These are phyloP conservation scores for Plasmodium gaboni DNA, from an alignment of 169 alveolate species.

Conservation along the genomic window DNA sequence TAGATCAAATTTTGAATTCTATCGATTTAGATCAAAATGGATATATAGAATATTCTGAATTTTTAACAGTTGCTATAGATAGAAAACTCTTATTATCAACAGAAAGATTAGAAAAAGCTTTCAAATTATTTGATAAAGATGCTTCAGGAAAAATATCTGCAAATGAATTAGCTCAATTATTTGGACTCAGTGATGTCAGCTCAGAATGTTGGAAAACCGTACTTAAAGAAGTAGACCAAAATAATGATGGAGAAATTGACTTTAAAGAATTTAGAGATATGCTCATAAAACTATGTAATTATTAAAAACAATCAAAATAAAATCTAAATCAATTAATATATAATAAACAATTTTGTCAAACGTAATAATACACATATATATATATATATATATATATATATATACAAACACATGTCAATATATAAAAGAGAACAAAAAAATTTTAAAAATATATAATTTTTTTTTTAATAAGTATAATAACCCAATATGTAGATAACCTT, in stretches of 20 bases:
- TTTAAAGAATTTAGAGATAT: constrained; percentile 94
- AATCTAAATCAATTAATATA: no score
- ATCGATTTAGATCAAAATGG: constrained; percentile 93
- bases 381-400: no score
- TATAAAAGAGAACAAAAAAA: no score
- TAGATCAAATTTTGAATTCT: constrained; percentile 88
- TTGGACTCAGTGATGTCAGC: constrained; percentile 85
- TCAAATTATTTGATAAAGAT: constrained; percentile 95
- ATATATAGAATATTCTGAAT: constrained; percentile 93
- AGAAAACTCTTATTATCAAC: constrained; percentile 88
- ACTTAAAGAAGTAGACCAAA: constrained; percentile 91
- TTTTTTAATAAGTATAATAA: no score
- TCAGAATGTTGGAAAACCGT: constrained; percentile 88
- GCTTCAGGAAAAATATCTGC: constrained; percentile 95
- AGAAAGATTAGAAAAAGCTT: constrained; percentile 94
- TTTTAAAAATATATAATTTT: no score
- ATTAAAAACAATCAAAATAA: neutral
- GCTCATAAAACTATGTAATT: constrained; percentile 84
- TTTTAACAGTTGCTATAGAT: constrained; percentile 95
- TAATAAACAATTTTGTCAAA: neutral
- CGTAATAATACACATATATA: neutral
- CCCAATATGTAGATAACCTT: no score
- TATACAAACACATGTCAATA: neutral
- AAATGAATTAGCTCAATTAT: constrained; percentile 91
- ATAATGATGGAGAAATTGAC: constrained; percentile 95